These are phyloP conservation scores for Xanthoconium purpureum DNA, from an alignment of 768 basidiomycete genomes.

Conservation along the genomic window DNA sequence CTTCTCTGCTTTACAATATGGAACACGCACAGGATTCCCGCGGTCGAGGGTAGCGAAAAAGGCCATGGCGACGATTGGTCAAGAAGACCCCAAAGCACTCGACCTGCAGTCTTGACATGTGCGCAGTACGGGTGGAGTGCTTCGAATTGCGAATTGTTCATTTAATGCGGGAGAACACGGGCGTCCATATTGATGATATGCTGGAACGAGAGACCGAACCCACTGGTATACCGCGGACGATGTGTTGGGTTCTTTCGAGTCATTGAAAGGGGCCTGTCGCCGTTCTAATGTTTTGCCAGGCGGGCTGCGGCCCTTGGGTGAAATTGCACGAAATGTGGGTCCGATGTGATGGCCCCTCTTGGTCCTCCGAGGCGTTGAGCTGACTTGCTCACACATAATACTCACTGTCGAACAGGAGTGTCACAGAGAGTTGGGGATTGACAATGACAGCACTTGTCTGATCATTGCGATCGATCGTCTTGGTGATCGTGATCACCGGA, in stretches of 20 bases:
- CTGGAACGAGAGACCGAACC: constrained; percentile 11
- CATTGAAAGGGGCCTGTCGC: constrained; percentile 10
- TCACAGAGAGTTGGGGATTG: constrained; percentile 8
- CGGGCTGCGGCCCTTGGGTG: constrained; percentile 24
- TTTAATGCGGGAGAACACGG: constrained; percentile 21
- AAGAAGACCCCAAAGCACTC: constrained; percentile 8
- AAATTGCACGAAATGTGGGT: constrained; percentile 16
- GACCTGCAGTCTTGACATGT: constrained; percentile 9
- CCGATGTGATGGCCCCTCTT: constrained; percentile 8
- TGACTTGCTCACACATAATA: background rate
- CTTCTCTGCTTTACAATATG: constrained; percentile 21
- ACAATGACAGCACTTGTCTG: constrained; percentile 22
- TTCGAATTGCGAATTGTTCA: constrained; percentile 31
- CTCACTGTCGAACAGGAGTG: constrained; percentile 1
- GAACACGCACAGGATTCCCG: constrained; percentile 31
- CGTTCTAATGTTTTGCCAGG: constrained; percentile 16
- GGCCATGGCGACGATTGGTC: constrained; percentile 18
- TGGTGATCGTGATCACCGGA: constrained; percentile 36
- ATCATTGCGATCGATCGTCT: constrained; percentile 30
- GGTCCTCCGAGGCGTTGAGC: constrained; percentile 12
- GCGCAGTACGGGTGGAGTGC: constrained; percentile 17
- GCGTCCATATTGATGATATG: constrained; percentile 16
- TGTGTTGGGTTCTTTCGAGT: constrained; percentile 13
- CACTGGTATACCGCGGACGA: constrained; percentile 18
- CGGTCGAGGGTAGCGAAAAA: constrained; percentile 25